phyloP scores from a whole-genome alignment of 257 asterid genomes.

The Capsicum baccatum region DNA sequence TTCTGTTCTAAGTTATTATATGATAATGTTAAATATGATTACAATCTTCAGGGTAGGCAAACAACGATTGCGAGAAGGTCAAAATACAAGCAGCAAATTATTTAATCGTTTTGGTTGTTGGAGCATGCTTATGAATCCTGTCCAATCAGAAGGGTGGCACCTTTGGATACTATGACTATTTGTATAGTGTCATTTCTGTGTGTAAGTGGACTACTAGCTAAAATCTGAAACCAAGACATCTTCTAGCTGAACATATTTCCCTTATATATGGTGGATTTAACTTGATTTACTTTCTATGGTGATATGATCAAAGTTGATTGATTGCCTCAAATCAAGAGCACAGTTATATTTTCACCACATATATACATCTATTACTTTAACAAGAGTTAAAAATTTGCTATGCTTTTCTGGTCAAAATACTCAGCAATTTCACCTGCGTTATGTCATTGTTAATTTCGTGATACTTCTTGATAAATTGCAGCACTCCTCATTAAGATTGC shows the following conservation, averaged over 20 bases:
- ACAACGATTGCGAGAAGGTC: conserved; percentile 92
- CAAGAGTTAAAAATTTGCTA: too few species aligned
- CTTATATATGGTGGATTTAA: neutral
- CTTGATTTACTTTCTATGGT: neutral
- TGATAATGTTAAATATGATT: conserved; percentile 20
- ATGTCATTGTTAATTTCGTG: conserved; percentile 27
- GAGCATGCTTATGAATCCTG: conserved; percentile 94
- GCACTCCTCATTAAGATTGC: conserved; percentile 88
- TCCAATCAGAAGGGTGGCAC: conserved; percentile 87
- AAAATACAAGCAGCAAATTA: conserved; percentile 84
- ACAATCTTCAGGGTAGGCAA: conserved; percentile 61
- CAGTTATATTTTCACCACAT: too few species aligned
- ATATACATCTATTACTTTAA: too few species aligned
- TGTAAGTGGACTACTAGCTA: conserved; percentile 58
- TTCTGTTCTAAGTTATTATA: neutral
- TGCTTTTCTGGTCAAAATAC: too few species aligned
- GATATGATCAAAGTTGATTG: neutral
- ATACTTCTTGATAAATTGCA: conserved; percentile 47
- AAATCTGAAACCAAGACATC: neutral
- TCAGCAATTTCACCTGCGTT: neutral
- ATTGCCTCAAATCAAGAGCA: too few species aligned
- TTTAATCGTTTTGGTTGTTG: conserved; percentile 87
- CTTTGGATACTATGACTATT: conserved; percentile 55
- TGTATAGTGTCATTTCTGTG: conserved; percentile 62
- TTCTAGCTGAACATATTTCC: conserved; percentile 9